Evolutionary conservation across 257 asterid species (phyloP), one percentile per base, ranked within the genome.

Genomic region (Thymus quinquecostatus): DNA sequence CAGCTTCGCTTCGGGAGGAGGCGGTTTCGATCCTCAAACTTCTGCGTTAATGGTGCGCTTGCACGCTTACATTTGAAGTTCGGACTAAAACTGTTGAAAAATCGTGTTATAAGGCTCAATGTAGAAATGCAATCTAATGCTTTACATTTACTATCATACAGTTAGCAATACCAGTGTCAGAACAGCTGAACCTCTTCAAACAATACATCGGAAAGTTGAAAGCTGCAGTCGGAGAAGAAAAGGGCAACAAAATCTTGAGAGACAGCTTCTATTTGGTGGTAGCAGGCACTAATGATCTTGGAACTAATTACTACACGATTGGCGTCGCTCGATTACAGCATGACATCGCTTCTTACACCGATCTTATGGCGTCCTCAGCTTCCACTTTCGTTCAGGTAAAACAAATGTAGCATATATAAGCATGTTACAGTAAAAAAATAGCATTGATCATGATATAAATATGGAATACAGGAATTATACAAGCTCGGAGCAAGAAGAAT

Each of bases 1-100:
- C 12, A 88, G 96, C 81, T 92, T 92, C 68, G 97, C 96, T 59
- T 88, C 98, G 0, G 98, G 98, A n/a, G 98, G 93, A 21, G 63
- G 80, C 30, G 98, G 98, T 36, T 92, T 44, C 21, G 93, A 87
- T 72, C 90, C 96, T 40, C 82, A 74, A 71, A 92, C 83, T 11
- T 3, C 81, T 44, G 70, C 60, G 29, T 1, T 81, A 8, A 72
- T 72, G 71, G 79, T 74, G 50, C 10, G 45, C 2, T n/a, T n/a
- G n/a, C n/a, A n/a, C n/a, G n/a, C n/a, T n/a, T n/a, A n/a, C n/a
- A n/a, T n/a, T n/a, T n/a, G n/a, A n/a, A n/a, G n/a, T n/a, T n/a
- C n/a, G n/a, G n/a, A n/a, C n/a, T n/a, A n/a, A n/a, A n/a, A n/a
- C n/a, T n/a, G n/a, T n/a, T n/a, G n/a, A n/a, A n/a, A n/a, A n/a